phyloP scores from a whole-genome alignment of 768 basidiomycete species.

The Lentinula aciculospora region DNA sequence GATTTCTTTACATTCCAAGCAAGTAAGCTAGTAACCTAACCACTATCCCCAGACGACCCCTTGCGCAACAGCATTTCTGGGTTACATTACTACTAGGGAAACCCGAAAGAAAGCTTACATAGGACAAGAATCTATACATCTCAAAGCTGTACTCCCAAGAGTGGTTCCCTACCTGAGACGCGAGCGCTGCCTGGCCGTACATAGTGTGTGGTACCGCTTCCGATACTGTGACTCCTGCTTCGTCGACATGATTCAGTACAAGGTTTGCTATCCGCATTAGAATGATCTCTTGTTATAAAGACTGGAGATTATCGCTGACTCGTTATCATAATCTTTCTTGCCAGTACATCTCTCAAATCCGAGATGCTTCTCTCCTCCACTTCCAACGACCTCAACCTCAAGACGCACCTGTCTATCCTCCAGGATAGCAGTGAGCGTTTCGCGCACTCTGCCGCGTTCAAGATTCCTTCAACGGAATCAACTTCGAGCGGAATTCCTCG shows the following conservation, averaged over 20 bases:
- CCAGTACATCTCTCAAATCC: background rate
- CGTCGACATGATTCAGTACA: background rate
- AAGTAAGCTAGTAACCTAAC: background rate
- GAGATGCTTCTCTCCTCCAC: background rate
- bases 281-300: background rate
- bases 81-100: background rate
- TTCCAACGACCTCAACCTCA: background rate
- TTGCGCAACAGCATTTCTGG: background rate
- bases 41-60: background rate
- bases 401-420: conserved; percentile 58
- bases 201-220: background rate
- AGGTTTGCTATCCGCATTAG: background rate
- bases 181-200: conserved; percentile 5
- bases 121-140: background rate
- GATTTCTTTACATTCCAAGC: background rate
- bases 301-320: background rate
- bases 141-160: background rate
- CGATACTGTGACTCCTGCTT: conserved; percentile 1
- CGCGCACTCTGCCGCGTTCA: conserved; percentile 55
- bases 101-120: background rate
- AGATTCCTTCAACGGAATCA: conserved; percentile 46
- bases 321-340: background rate
- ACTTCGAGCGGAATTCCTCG: conserved; percentile 29
- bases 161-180: background rate
- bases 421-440: conserved; percentile 44